Evolutionary conservation across 805 yeast genomes (phyloP), one percentile per base, ranked within the genome.

Genomic region (Saccharomycopsis sp.): DNA sequence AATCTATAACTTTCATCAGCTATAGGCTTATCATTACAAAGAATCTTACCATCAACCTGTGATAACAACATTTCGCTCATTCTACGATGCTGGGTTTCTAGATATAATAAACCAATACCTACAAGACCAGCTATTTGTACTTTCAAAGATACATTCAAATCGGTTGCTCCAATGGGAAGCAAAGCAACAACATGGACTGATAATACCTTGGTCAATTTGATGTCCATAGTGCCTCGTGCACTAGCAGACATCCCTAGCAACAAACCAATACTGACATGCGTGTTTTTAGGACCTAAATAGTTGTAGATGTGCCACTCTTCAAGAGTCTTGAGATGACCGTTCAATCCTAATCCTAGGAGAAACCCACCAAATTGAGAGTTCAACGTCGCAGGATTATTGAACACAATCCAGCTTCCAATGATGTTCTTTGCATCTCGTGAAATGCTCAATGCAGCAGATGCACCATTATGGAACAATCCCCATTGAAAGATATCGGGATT

Each of bases 261-360:
- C 52, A 94, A 75, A 0, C 97, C 98, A 41, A 91, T 85, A 69
- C 96, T 89, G 0, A 96, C 89, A 47, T 80, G 80, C 2, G 86
- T 81, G 66, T 89, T 90, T 64, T 94, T 92, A 0, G 97, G 96
- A 0, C 97, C 96, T 56, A 94, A 73, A 64, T 90, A 91, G 67
- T 93, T 92, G 69, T 90, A 94, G 34, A 93, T 87, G 68, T 92
- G 97, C 97, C 98, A 94, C 69, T 94, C 97, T 66, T 93, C 98
- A 24, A 94, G 72, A 49, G 78, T 77, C 58, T 80, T 83, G 65
- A 94, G 72, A 68, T 92, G 97, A 0, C 98, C 98, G 71, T 89
- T 89, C 34, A 94, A 73, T 0, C 99, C 99, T 24, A 94, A 74
- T 0, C 97, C 99, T 19, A 90, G 72, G n/a, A 94, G 71, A 64